Conservation (phyloP, 2,329 filamentous ascomycete genomes). For the Fusarium sambucinum region DNA sequence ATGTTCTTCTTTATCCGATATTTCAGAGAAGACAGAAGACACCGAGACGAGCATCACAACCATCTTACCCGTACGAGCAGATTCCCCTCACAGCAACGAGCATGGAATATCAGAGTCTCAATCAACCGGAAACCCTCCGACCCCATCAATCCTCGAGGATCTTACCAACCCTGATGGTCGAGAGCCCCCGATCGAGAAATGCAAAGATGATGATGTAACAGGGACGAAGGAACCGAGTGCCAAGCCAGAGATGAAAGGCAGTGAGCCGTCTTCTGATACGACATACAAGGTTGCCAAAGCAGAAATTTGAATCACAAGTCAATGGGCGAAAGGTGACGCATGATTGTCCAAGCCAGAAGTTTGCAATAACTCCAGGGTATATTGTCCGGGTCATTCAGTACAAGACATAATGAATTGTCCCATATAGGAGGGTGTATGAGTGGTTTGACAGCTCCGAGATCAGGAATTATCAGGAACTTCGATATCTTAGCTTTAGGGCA, state of each 20-base stretch:
- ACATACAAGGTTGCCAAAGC: conserved; percentile 2
- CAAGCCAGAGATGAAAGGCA: not conserved
- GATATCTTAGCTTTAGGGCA: not conserved
- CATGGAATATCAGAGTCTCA: not conserved
- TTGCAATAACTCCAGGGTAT: not conserved
- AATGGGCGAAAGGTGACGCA: conserved; percentile 23
- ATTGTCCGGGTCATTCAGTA: not conserved
- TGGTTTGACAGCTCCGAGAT: not conserved
- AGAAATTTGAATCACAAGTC: conserved; percentile 19
- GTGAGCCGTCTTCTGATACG: not conserved
- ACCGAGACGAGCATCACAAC: conserved; percentile 22
- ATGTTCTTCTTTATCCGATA: conserved; percentile 38
- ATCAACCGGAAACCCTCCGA: not conserved
- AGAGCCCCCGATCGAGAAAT: not conserved
- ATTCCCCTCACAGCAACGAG: conserved; percentile 10
- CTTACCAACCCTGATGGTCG: not conserved
- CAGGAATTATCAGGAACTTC: too few relatives aligned
- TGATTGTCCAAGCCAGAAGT: not conserved
- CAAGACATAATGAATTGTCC: not conserved
- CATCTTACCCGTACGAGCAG: conserved; percentile 14
- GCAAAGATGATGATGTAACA: not conserved
- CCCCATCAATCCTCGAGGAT: not conserved
- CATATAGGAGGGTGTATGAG: not conserved
- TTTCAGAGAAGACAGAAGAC: conserved; percentile 41
- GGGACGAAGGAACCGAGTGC: not conserved